Percentiles rank a stretch among this genome's conserved stretches.
phyloP scores from a whole-genome alignment of 2,329 filamentous ascomycete species.

The Pseudogymnoascus sp. region DNA sequence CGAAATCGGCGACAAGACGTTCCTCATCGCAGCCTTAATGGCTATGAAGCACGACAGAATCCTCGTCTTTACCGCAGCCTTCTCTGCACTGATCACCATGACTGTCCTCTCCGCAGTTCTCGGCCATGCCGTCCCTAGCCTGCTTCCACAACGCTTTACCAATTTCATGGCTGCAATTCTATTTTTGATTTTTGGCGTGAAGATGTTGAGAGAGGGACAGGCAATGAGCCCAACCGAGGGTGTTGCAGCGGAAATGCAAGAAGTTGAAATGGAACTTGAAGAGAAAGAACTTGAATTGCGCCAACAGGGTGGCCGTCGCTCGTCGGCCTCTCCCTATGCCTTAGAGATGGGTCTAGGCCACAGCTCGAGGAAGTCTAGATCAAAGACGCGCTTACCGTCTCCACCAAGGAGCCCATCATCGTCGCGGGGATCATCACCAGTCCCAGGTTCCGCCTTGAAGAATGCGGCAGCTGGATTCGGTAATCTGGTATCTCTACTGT shows the following conservation, averaged over 20 bases:
- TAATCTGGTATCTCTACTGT: constrained; percentile 78
- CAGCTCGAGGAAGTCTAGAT: constrained; percentile 58
- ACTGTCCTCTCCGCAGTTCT: constrained; percentile 87
- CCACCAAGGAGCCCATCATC: constrained; percentile 72
- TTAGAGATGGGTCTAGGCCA: constrained; percentile 70
- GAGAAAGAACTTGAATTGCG: constrained; percentile 78
- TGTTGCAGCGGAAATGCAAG: constrained; percentile 93
- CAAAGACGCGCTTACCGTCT: constrained; percentile 68
- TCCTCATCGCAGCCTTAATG: constrained; percentile 94
- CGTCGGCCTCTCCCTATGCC: constrained; percentile 63
- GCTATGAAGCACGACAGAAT: constrained; percentile 95
- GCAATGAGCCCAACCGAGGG: constrained; percentile 85
- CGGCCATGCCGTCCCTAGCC: constrained; percentile 81
- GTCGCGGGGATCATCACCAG: constrained; percentile 51
- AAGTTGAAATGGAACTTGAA: constrained; percentile 86
- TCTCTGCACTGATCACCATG: constrained; percentile 85
- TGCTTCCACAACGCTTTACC: constrained; percentile 86
- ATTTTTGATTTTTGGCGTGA: constrained; percentile 83
- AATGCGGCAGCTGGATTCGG: constrained; percentile 55
- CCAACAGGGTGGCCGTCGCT: constrained; percentile 55
- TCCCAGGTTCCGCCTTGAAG: constrained; percentile 33
- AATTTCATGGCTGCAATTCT: constrained; percentile 76
- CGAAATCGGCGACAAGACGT: constrained; percentile 97
- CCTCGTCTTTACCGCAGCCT: constrained; percentile 91
- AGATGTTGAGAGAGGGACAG: constrained; percentile 76